A percentile compares a stretch with the other conserved stretches of the same genome.
Conservation (phyloP, 2,329 filamentous ascomycete genomes). For the Boeremia exigua region DNA sequence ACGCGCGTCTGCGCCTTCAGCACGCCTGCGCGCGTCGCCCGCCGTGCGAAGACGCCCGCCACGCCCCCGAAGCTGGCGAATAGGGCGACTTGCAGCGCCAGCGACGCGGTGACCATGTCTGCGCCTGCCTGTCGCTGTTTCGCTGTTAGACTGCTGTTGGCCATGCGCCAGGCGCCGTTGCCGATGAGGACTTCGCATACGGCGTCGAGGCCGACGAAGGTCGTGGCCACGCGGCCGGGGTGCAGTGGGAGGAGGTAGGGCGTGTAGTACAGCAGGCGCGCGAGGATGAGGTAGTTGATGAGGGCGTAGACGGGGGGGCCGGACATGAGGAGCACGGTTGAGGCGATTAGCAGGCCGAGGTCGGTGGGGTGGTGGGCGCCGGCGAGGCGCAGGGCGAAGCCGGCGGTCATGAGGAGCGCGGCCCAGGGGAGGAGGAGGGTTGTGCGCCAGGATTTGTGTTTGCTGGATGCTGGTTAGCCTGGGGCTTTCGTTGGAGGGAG, state of each 20-base stretch:
- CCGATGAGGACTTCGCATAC: constrained; percentile 60
- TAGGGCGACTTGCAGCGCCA: constrained; percentile 59
- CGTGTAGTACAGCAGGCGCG: constrained; percentile 66
- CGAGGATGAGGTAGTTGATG: constrained; percentile 67
- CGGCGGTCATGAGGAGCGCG: constrained; percentile 60
- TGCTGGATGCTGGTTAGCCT: constrained; percentile 45
- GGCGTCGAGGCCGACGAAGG: constrained; percentile 60
- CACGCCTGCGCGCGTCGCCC: constrained; percentile 48
- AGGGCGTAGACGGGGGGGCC: constrained; percentile 64
- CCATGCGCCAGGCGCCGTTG: constrained; percentile 57
- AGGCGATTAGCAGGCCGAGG: constrained; percentile 49
- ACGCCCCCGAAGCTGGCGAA: constrained; percentile 58
- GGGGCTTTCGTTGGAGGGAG: too few relatives aligned
- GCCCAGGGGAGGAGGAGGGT: constrained; percentile 63
- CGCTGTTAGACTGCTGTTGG: constrained; percentile 47
- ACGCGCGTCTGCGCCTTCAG: constrained; percentile 53
- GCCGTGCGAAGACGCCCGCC: constrained; percentile 54
- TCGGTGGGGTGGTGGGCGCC: constrained; percentile 59
- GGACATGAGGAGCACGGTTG: constrained; percentile 49
- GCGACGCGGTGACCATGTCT: constrained; percentile 56
- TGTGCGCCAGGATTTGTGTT: constrained; percentile 63
- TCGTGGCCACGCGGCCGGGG: constrained; percentile 64
- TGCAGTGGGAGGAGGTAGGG: constrained; percentile 65
- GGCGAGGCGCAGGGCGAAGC: constrained; percentile 62
- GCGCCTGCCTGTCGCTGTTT: constrained; percentile 51